Evolutionary conservation across 805 yeast species (phyloP).

Genomic region (Sungouiozyma ichnusensis): DNA sequence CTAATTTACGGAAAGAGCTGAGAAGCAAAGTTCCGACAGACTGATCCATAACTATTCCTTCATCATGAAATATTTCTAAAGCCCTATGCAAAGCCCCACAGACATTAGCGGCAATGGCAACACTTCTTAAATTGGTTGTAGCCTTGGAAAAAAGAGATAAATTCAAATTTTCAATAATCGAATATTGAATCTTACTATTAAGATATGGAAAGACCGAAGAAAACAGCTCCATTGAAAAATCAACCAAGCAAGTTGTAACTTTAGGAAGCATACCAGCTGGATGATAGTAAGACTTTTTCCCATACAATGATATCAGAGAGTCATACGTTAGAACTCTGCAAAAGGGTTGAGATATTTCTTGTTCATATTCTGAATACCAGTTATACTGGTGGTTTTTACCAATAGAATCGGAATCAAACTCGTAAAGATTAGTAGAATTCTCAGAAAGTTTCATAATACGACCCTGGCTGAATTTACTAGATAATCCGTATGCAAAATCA

Average conservation of each 20-base stretch:
- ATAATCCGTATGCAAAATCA: slow-evolving; percentile 42
- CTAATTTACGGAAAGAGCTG: slow-evolving; percentile 40
- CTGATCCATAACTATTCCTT: slow-evolving; percentile 21
- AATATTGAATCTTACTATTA: slow-evolving; percentile 70
- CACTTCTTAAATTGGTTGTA: slow-evolving; percentile 26
- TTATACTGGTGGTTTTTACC: slow-evolving; percentile 14
- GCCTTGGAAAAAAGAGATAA: slow-evolving; percentile 38
- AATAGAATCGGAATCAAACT: background rate
- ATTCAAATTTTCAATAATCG: slow-evolving; percentile 73
- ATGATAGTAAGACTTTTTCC: slow-evolving; percentile 8
- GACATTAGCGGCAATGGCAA: slow-evolving; percentile 50
- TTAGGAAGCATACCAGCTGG: slow-evolving; percentile 29
- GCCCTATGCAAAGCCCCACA: slow-evolving; percentile 54
- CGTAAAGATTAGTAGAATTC: background rate
- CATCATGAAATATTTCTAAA: slow-evolving; percentile 20
- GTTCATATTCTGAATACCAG: slow-evolving; percentile 31
- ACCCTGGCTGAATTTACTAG: slow-evolving; percentile 36
- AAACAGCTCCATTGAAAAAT: slow-evolving; percentile 68
- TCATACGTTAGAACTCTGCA: slow-evolving; percentile 35
- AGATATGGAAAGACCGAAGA: slow-evolving; percentile 59
- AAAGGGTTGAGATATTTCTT: slow-evolving; percentile 29
- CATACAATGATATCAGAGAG: slow-evolving; percentile 28
- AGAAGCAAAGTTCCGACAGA: slow-evolving; percentile 36
- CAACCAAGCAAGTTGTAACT: slow-evolving; percentile 49
- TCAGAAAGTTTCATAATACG: slow-evolving; percentile 27